Percentiles rank a stretch among this genome's conserved stretches.
These are phyloP conservation scores for Daedaleopsis nitida DNA, from an alignment of 768 basidiomycete species.

Conservation along the genomic window DNA sequence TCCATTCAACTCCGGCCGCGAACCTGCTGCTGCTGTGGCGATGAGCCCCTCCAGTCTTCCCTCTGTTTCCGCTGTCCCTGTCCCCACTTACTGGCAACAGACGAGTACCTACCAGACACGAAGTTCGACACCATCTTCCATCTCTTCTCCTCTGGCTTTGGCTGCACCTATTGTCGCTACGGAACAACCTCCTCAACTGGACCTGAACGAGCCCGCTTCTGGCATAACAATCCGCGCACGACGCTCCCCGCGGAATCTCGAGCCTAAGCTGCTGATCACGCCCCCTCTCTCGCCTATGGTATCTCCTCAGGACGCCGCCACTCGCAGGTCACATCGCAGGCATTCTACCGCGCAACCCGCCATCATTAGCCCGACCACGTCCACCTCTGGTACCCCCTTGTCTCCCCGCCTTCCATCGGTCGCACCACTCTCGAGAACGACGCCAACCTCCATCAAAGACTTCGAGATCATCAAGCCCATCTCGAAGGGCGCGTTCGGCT, in stretches of 20 bases:
- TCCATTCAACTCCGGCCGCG: constrained; percentile 19
- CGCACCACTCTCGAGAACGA: constrained; percentile 75
- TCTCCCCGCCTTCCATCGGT: constrained; percentile 87
- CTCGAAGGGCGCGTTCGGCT: constrained; percentile 97
- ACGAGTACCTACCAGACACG: constrained; percentile 61
- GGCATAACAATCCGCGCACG: constrained; percentile 56
- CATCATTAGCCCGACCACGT: constrained; percentile 55
- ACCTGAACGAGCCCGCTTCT: constrained; percentile 54
- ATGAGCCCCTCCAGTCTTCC: constrained; percentile 26
- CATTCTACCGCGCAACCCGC: constrained; percentile 63
- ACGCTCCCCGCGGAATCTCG: constrained; percentile 66
- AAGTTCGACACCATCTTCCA: constrained; percentile 86
- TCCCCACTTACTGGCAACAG: constrained; percentile 39
- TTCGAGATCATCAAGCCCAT: constrained; percentile 99
- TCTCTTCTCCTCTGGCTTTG: constrained; percentile 84
- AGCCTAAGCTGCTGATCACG: constrained; percentile 67
- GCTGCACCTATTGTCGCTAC: constrained; percentile 84
- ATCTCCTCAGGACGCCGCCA: constrained; percentile 56
- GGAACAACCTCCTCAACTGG: constrained; percentile 64
- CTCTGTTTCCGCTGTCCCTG: constrained; percentile 32
- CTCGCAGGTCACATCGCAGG: constrained; percentile 48
- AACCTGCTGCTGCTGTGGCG: constrained; percentile 6
- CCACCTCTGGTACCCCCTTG: constrained; percentile 50
- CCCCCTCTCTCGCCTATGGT: constrained; percentile 69
- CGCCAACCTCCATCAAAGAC: constrained; percentile 94